Evolutionary conservation across 2,329 filamentous ascomycete species (phyloP).

Genomic region (Fusarium luffae): DNA sequence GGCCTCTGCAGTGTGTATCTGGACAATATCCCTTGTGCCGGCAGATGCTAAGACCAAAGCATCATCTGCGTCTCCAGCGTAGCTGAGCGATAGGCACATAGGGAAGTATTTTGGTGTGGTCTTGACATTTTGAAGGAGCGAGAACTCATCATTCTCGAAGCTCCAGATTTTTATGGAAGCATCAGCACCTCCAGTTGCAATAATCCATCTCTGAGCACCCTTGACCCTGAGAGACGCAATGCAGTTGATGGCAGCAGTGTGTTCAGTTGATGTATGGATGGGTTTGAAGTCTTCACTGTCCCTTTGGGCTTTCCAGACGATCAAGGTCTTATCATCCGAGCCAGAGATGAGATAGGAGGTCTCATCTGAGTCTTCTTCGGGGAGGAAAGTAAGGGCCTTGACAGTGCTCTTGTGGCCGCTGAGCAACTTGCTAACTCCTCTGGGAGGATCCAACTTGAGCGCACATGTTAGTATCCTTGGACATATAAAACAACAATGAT

Average conservation of each 20-base stretch:
- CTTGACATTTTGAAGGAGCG: conserved; percentile 75
- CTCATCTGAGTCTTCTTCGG: conserved; percentile 56
- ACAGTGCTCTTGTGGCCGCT: conserved; percentile 82
- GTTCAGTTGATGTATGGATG: conserved; percentile 68
- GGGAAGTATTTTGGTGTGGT: conserved; percentile 86
- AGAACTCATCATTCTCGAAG: conserved; percentile 60
- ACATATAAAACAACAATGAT: neutral
- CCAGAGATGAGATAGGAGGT: conserved; percentile 77
- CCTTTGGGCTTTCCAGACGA: conserved; percentile 70
- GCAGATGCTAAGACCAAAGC: conserved; percentile 81
- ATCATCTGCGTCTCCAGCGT: conserved; percentile 63
- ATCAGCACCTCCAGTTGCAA: conserved; percentile 86
- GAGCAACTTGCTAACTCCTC: conserved; percentile 74
- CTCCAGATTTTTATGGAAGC: conserved; percentile 78
- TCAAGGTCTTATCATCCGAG: conserved; percentile 81
- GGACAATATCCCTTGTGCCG: conserved; percentile 84
- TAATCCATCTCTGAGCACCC: conserved; percentile 53
- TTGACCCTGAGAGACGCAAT: conserved; percentile 59
- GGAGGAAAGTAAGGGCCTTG: conserved; percentile 84
- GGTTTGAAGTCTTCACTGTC: conserved; percentile 50
- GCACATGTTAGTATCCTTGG: conserved; percentile 16
- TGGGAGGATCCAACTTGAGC: conserved; percentile 51
- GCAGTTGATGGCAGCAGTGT: conserved; percentile 81
- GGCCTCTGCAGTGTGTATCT: conserved; percentile 75
- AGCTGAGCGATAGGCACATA: conserved; percentile 76